Evolutionary conservation across 441 rosid species (phyloP), one percentile per base, ranked within the genome.

Genomic region (Euphorbia celastroides): DNA sequence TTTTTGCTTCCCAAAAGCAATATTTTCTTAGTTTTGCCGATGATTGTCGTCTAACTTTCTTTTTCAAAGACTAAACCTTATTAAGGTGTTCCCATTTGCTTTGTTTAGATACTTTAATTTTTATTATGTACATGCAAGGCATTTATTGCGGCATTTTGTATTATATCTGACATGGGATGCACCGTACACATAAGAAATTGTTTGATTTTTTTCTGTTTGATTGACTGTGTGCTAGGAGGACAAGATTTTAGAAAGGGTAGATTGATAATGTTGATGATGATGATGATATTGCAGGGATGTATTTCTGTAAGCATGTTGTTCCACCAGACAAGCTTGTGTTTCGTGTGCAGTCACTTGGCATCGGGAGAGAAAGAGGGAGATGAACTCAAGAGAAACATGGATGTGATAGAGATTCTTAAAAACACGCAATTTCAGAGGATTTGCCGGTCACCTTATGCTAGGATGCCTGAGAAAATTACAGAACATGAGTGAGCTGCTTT

Each of bases 311-410:
- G 98, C 87, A 87, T 91, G 85, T 79, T 86, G 36, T 64, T 94
- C 78, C 87, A 94, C 76, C 85, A 87, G 72, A 94, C 97, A 16
- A 94, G 92, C 79, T 89, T 94, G 72, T 94, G 97, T 83, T 91
- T 91, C 71, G 85, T 91, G 52, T 91, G 99, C 81, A 83, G 97
- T 64, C 99, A 92, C 79, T 81, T 94, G 73, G 99, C 99, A 59
- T 92, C 99, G 0, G 98, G 99, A n/a, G 98, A 94, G 82, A 94
- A 83, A 78, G 99, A 94, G 63, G 97, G 99, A 20, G 96, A 94
- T 67, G 97, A 89, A 76, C 75, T 86, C 20, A 83, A 78, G 80
- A 84, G 99, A 69, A 94, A 94, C 34, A 80, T 81, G 2, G 99
- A 94, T 48, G 99, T 91, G 26, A 68, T 83, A 22, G 97, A 94